These are phyloP conservation scores for Pisolithus tinctorius DNA, from an alignment of 768 basidiomycete genomes.

Conservation along the genomic window DNA sequence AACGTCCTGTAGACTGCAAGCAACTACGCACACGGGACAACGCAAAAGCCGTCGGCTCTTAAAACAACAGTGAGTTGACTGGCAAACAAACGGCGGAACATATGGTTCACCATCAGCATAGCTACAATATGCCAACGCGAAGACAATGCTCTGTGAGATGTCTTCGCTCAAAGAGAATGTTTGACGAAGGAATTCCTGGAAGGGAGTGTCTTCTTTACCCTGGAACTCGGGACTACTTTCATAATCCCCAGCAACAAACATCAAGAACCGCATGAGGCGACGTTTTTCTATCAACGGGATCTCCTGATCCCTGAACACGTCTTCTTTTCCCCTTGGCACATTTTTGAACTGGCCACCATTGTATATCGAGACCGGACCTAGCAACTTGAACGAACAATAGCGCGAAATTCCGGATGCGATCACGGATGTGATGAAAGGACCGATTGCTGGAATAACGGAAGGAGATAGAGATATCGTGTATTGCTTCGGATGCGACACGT, in stretches of 20 bases:
- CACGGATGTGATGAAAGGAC: conserved; percentile 72
- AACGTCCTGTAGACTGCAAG: conserved; percentile 74
- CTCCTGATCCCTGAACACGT: conserved; percentile 80
- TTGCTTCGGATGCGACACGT: conserved; percentile 56
- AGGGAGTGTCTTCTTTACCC: conserved; percentile 48
- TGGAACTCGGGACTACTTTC: conserved; percentile 54
- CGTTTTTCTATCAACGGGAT: conserved; percentile 81
- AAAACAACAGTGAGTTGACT: conserved; percentile 3
- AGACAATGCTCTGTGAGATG: conserved; percentile 58
- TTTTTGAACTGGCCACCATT: conserved; percentile 41
- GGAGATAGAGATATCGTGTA: conserved; percentile 88
- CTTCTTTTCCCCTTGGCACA: conserved; percentile 89
- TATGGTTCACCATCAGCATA: conserved; percentile 45
- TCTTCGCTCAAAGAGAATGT: conserved; percentile 56
- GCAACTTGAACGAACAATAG: conserved; percentile 85
- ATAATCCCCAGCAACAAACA: conserved; percentile 73
- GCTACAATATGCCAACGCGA: conserved; percentile 69
- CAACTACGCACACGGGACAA: conserved; percentile 67
- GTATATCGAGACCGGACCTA: conserved; percentile 65
- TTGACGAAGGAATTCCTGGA: conserved; percentile 57
- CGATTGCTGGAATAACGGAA: conserved; percentile 70
- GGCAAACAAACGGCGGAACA: not conserved
- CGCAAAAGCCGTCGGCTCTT: conserved; percentile 63
- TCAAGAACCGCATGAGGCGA: conserved; percentile 85
- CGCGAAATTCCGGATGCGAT: conserved; percentile 79